A percentile compares a stretch with the other conserved stretches of the same genome.
Conservation (phyloP, 805 yeast genomes). For the Candida easanensis region DNA sequence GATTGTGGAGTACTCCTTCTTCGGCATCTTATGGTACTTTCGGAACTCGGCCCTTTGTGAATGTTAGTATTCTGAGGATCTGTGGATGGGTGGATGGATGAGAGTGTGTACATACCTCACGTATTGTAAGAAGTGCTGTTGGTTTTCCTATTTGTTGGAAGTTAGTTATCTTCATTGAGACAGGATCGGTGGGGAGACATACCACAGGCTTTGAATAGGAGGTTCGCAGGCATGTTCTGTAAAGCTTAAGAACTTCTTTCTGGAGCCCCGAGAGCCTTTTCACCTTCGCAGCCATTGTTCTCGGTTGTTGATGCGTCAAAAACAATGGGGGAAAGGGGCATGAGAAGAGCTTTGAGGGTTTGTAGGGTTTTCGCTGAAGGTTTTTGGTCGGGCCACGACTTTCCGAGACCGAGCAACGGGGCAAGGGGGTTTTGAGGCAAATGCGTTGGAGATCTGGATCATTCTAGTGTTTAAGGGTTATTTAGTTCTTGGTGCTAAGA, state of each 20-base stretch:
- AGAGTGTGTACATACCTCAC: slow-evolving; percentile 28
- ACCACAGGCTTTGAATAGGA: slow-evolving; percentile 44
- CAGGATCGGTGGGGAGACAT: background rate
- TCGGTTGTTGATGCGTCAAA: no score
- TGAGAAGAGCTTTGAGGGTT: no score
- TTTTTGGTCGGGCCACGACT: background rate
- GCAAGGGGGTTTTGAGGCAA: no score
- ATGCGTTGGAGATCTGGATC: no score
- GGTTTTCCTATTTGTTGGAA: slow-evolving; percentile 33
- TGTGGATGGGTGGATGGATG: no score
- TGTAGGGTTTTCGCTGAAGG: no score
- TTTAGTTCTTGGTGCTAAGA: no score
- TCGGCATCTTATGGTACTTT: slow-evolving; percentile 53
- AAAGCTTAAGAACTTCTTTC: slow-evolving; percentile 48
- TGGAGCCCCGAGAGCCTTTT: slow-evolving; percentile 45
- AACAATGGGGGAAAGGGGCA: background rate
- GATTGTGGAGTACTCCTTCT: slow-evolving; percentile 79
- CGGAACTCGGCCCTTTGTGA: slow-evolving; percentile 48
- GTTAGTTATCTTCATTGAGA: slow-evolving; percentile 1
- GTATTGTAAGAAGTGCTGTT: slow-evolving; percentile 42
- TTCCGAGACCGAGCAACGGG: no score
- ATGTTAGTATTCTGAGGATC: slow-evolving; percentile 2
- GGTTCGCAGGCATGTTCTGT: slow-evolving; percentile 45
- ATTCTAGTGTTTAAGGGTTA: no score
- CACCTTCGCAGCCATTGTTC: slow-evolving; percentile 24